Evolutionary conservation across 352 stramenopile species (phyloP).

Genomic region (Phytopythium montanum): DNA sequence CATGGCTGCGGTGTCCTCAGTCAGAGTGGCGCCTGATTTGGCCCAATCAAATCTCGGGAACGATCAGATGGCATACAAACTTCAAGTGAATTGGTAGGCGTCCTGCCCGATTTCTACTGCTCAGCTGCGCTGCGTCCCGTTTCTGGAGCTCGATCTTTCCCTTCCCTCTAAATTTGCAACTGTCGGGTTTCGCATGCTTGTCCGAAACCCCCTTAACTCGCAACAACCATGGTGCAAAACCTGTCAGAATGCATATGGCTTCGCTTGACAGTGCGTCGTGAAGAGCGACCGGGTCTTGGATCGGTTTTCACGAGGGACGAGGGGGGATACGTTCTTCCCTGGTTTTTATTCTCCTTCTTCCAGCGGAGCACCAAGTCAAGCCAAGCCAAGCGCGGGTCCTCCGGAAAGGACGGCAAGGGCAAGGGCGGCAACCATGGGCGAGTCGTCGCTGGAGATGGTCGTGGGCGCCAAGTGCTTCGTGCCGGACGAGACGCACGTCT

Average conservation of each 20-base stretch:
- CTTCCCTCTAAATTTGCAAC: not conserved
- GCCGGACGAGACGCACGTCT: conserved; percentile 71
- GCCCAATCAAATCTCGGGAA: not conserved
- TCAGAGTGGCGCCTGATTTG: conserved; percentile 1
- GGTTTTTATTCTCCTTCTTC: conserved; percentile 6
- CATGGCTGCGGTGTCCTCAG: not conserved
- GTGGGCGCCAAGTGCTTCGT: conserved; percentile 79
- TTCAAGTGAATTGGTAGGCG: not conserved
- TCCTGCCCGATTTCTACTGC: not conserved
- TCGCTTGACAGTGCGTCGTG: not conserved
- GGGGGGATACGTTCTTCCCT: not conserved
- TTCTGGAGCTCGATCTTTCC: not conserved
- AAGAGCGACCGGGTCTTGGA: not conserved
- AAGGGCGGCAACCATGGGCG: conserved; percentile 11
- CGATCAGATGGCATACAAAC: not conserved
- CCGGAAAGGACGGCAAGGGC: not conserved
- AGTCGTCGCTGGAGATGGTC: conserved; percentile 20
- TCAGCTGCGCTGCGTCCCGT: conserved; percentile 2
- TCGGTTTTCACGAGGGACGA: not conserved
- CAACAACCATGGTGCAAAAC: not conserved
- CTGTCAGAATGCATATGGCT: conserved; percentile 8
- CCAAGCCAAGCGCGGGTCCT: not conserved
- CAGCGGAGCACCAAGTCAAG: not conserved
- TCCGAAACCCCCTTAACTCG: not conserved
- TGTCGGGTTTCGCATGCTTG: too few relatives aligned